Evolutionary conservation across 768 basidiomycete genomes (phyloP).

Genomic region (Pleurotus giganteus): DNA sequence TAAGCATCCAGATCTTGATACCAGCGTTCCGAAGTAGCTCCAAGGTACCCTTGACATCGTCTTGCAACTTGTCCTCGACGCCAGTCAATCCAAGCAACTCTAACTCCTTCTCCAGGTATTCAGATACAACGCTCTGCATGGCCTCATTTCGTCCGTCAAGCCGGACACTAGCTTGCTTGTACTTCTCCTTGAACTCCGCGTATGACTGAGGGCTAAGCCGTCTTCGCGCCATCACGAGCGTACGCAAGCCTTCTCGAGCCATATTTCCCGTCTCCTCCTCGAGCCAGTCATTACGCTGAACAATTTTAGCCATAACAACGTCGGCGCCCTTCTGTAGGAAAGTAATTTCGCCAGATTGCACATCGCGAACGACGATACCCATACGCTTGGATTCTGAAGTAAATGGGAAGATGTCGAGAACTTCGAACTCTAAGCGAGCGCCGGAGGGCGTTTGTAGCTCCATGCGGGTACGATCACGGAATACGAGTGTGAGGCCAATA

Average conservation of each 20-base stretch:
- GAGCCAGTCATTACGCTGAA: constrained; percentile 97
- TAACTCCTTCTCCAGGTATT: constrained; percentile 83
- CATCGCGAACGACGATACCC: constrained; percentile 93
- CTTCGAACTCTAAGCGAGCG: constrained; percentile 65
- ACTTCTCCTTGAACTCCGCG: constrained; percentile 63
- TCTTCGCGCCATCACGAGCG: constrained; percentile 89
- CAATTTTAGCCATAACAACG: constrained; percentile 95
- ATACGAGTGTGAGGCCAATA: constrained; percentile 85
- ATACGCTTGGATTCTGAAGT: constrained; percentile 99
- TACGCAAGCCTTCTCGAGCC: constrained; percentile 94
- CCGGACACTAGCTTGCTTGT: constrained; percentile 77
- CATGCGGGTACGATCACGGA: constrained; percentile 90
- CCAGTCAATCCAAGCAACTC: constrained; percentile 94
- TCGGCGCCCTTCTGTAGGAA: constrained; percentile 98
- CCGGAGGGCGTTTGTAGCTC: constrained; percentile 75
- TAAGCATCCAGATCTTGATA: constrained; percentile 99
- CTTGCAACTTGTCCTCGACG: constrained; percentile 99
- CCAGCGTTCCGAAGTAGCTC: constrained; percentile 94
- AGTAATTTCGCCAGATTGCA: constrained; percentile 68
- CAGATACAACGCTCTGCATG: constrained; percentile 69
- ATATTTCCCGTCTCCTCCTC: constrained; percentile 99
- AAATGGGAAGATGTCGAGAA: constrained; percentile 96
- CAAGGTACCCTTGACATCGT: constrained; percentile 91
- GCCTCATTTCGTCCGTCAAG: constrained; percentile 81
- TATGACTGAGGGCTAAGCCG: constrained; percentile 68